phyloP scores from a whole-genome alignment of 2,329 filamentous ascomycete species.

The Paradendryphiella salina region DNA sequence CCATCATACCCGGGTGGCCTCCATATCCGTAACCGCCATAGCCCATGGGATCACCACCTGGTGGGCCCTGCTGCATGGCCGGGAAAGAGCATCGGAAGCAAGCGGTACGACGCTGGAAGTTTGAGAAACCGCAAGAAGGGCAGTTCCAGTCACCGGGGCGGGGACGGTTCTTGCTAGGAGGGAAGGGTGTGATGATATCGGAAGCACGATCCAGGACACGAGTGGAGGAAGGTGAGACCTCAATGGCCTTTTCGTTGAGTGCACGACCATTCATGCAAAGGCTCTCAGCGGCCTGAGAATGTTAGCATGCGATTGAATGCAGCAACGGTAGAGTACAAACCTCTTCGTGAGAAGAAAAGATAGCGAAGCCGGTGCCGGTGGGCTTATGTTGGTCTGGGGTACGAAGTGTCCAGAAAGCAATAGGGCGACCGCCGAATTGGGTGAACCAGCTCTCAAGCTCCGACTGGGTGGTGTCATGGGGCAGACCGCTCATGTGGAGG shows the following conservation, averaged over 20 bases:
- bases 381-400: slow-evolving; percentile 99
- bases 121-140: slow-evolving; percentile 97
- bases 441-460: slow-evolving; percentile 99
- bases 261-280: slow-evolving; percentile 99
- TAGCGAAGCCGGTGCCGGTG: slow-evolving; percentile 96
- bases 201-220: slow-evolving; percentile 93
- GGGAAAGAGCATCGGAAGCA: slow-evolving; percentile 99
- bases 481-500: slow-evolving; percentile 93
- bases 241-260: slow-evolving; percentile 97
- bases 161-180: slow-evolving; percentile 96
- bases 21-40: slow-evolving; percentile 54
- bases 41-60: slow-evolving; percentile 69
- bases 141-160: slow-evolving; percentile 98
- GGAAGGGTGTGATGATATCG: slow-evolving; percentile 95
- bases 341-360: slow-evolving; percentile 99
- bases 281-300: slow-evolving; percentile 82
- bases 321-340: slow-evolving; percentile 56
- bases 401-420: slow-evolving; percentile 97
- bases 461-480: slow-evolving; percentile 97
- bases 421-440: slow-evolving; percentile 94
- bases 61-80: slow-evolving; percentile 79
- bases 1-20: slow-evolving; percentile 65
- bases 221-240: slow-evolving; percentile 96
- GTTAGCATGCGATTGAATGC: slow-evolving; percentile 13
- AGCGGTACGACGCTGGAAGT: slow-evolving; percentile 97